Conservation (phyloP, 805 yeast species). For the Yamadazyma sp. region DNA sequence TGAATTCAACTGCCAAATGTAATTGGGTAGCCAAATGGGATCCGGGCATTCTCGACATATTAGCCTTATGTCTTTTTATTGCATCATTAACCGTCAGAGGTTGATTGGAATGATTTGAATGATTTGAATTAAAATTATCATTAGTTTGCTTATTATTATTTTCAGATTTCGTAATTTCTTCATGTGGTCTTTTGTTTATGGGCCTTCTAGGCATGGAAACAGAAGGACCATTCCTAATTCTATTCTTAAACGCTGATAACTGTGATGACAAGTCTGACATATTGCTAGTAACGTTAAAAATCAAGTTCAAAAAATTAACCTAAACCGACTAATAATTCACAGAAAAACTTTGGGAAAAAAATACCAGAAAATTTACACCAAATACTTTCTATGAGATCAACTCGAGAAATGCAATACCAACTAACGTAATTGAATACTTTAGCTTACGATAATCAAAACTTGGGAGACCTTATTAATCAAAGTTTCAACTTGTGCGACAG, state of each 20-base stretch:
- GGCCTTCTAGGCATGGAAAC: constrained; percentile 31
- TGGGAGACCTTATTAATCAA: no score
- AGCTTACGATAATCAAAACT: no score
- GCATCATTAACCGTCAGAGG: constrained; percentile 32
- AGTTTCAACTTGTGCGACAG: no score
- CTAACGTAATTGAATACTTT: no score
- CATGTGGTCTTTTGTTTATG: constrained; percentile 9
- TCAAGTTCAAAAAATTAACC: no score
- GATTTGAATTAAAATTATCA: no score
- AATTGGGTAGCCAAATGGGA: constrained; percentile 82
- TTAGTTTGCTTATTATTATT: constrained; percentile 13
- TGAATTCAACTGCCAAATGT: constrained; percentile 86
- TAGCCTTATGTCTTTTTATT: constrained; percentile 31
- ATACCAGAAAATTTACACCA: no score
- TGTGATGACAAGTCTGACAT: constrained; percentile 42
- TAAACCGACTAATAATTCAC: no score
- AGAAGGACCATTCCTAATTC: constrained; percentile 44
- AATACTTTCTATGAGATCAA: no score
- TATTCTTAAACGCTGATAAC: constrained; percentile 43
- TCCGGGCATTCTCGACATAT: constrained; percentile 29
- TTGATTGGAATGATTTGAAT: constrained; percentile 23
- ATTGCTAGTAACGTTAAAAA: no score
- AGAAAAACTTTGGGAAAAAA: no score
- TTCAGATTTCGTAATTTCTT: constrained; percentile 2
- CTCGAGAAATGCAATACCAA: no score